A percentile compares a stretch with the other conserved stretches of the same genome.
These are phyloP conservation scores for Rhinocladiella similis DNA, from an alignment of 2,329 filamentous ascomycete genomes.

Conservation along the genomic window DNA sequence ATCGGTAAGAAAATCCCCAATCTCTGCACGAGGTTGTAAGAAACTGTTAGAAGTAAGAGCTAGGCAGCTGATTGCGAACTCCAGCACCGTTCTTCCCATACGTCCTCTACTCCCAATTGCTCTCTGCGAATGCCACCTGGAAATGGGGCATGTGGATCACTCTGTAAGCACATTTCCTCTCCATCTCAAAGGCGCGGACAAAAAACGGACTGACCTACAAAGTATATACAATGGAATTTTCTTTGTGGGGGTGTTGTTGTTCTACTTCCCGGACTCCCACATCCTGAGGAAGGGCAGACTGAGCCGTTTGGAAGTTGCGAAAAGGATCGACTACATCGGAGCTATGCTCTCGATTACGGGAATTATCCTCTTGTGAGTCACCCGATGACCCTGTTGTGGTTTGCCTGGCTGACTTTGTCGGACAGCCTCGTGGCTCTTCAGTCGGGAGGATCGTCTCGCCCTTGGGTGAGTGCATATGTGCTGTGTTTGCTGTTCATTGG, in stretches of 20 bases:
- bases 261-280: constrained; percentile 16
- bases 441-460: constrained; percentile 1
- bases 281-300: constrained; percentile 2
- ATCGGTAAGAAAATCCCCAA: background rate
- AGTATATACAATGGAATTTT: constrained; percentile 10
- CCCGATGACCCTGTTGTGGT: background rate
- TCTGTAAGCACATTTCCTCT: constrained; percentile 2
- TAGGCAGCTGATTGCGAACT: too few relatives aligned
- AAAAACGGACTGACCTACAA: background rate
- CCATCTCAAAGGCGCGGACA: background rate
- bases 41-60: too few relatives aligned
- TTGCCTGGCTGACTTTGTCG: background rate
- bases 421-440: constrained; percentile 9
- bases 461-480: constrained; percentile 28
- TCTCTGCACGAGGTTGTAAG: too few relatives aligned
- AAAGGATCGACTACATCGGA: constrained; percentile 16
- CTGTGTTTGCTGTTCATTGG: constrained; percentile 12
- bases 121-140: constrained; percentile 5
- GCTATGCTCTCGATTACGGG: constrained; percentile 14
- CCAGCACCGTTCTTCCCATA: constrained; percentile 16
- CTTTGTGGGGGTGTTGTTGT: background rate
- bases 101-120: constrained; percentile 11
- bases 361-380: constrained; percentile 17
- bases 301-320: constrained; percentile 1
- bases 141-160: constrained; percentile 12